A percentile compares a stretch with the other conserved stretches of the same genome.
These are phyloP conservation scores for Adansonia grandidieri DNA, from an alignment of 441 rosid genomes.

Conservation along the genomic window DNA sequence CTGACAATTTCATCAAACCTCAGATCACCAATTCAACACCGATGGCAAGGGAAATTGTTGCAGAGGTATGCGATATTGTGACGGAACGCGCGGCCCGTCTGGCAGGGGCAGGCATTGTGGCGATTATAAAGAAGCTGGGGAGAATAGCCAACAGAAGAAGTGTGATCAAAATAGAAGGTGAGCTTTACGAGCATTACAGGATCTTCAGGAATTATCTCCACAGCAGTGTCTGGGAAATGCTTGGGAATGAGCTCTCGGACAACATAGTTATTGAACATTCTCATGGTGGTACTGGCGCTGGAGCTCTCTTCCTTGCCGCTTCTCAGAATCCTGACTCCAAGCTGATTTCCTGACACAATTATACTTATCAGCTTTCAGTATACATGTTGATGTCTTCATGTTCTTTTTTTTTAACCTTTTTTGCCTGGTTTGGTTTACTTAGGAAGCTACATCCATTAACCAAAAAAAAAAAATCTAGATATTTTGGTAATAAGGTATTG, in stretches of 20 bases:
- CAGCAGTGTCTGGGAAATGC: conserved; percentile 69
- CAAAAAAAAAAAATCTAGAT: not conserved
- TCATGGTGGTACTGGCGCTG: conserved; percentile 61
- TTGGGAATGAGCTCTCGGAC: conserved; percentile 59
- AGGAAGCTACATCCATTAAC: not conserved
- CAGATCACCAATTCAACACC: conserved; percentile 51
- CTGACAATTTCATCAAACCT: conserved; percentile 5
- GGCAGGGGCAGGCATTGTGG: conserved; percentile 66
- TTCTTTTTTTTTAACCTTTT: too few relatives aligned
- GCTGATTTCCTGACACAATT: not conserved
- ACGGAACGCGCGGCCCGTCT: conserved; percentile 72
- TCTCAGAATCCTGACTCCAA: conserved; percentile 31
- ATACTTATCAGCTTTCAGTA: not conserved
- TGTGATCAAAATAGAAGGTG: conserved; percentile 63
- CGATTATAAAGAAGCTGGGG: conserved; percentile 64
- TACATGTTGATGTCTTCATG: not conserved
- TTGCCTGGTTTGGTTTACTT: not conserved
- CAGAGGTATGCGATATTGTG: conserved; percentile 65
- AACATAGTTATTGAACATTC: conserved; percentile 53
- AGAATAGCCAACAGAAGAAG: conserved; percentile 55
- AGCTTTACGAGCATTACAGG: conserved; percentile 63
- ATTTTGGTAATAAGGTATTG: not conserved
- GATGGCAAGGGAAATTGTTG: conserved; percentile 56
- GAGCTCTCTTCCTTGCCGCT: conserved; percentile 58
- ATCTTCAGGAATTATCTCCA: conserved; percentile 64